phyloP scores from a whole-genome alignment of 805 yeast genomes.

The Wickerhamiella lipophila region DNA sequence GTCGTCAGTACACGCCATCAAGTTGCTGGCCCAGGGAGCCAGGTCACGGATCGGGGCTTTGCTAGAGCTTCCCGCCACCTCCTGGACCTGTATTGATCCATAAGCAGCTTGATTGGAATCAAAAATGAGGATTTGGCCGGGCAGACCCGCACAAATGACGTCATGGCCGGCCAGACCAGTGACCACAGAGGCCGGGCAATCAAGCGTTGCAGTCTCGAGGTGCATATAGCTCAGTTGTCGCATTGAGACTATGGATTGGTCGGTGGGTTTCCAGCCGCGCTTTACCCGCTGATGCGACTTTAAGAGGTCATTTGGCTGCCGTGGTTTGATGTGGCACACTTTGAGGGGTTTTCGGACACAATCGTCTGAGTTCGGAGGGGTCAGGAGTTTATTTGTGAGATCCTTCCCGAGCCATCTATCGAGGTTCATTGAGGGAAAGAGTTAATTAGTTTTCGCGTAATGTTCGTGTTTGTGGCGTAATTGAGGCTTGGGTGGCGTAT shows the following conservation, averaged over 20 bases:
- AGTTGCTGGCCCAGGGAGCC: neutral
- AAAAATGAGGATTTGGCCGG: slow-evolving; percentile 2
- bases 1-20: slow-evolving; percentile 6
- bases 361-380: slow-evolving; percentile 3
- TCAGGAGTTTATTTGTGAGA: slow-evolving; percentile 4
- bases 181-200: neutral
- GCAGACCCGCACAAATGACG: slow-evolving; percentile 1
- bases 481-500: too few species aligned
- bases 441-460: neutral
- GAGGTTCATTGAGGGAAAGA: neutral
- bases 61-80: neutral
- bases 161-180: neutral
- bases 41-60: slow-evolving; percentile 1
- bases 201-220: neutral
- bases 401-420: slow-evolving; percentile 11
- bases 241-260: neutral
- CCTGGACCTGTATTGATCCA: neutral
- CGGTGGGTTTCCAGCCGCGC: neutral
- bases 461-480: neutral
- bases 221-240: neutral
- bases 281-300: neutral
- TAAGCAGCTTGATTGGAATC: neutral
- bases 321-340: neutral
- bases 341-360: neutral
- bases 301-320: neutral